phyloP scores from a whole-genome alignment of 352 stramenopile genomes.

The Phytophthora multivora region DNA sequence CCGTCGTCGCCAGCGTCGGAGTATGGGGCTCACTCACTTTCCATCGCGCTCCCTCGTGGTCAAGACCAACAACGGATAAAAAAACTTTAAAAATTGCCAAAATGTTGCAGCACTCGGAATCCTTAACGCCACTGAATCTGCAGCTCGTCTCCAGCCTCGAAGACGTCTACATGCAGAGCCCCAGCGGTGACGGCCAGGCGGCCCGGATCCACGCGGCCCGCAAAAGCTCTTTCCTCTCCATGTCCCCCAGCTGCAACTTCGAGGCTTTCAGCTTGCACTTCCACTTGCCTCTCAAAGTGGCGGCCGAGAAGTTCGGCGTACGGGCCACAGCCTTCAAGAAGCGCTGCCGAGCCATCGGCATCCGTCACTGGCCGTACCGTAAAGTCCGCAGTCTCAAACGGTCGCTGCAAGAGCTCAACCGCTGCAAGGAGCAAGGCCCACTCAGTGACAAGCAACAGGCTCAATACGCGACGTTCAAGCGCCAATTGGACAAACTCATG shows the following conservation, averaged over 20 bases:
- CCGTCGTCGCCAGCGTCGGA: constrained; percentile 5
- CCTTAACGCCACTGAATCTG: constrained; percentile 35
- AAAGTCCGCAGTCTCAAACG: constrained; percentile 78
- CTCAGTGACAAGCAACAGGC: constrained; percentile 72
- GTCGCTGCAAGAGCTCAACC: constrained; percentile 63
- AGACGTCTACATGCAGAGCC: constrained; percentile 46
- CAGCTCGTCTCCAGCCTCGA: constrained; percentile 35
- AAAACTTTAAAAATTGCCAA: no score
- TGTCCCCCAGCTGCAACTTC: constrained; percentile 72
- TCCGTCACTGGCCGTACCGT: constrained; percentile 74
- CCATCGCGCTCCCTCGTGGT: constrained; percentile 16
- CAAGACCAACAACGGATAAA: no score
- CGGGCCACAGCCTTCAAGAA: constrained; percentile 81
- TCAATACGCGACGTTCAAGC: constrained; percentile 64
- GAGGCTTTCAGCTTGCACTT: constrained; percentile 73
- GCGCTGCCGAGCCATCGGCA: constrained; percentile 68
- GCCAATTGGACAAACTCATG: constrained; percentile 71
- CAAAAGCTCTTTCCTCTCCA: constrained; percentile 53
- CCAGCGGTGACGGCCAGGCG: constrained; percentile 27
- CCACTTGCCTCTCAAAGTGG: constrained; percentile 67
- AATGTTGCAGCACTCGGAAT: constrained; percentile 32
- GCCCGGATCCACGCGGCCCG: constrained; percentile 38
- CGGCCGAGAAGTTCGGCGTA: constrained; percentile 77
- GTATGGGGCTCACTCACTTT: constrained; percentile 18
- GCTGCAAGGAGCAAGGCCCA: constrained; percentile 55